Percentiles rank a stretch among this genome's conserved stretches.
These are phyloP conservation scores for Silene latifolia DNA, from an alignment of 148 eudicot species.

Conservation along the genomic window DNA sequence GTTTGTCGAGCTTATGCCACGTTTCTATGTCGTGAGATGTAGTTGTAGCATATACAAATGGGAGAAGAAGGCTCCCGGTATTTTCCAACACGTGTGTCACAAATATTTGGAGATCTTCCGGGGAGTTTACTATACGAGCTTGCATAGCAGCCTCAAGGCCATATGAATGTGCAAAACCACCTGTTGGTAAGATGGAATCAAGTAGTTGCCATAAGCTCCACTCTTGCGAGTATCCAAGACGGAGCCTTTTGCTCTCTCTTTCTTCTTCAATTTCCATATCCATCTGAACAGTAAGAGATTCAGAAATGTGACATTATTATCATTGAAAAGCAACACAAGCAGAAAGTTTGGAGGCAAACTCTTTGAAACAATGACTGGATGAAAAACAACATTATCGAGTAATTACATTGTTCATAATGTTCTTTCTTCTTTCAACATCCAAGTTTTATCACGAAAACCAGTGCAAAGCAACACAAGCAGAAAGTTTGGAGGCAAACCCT, in stretches of 20 bases:
- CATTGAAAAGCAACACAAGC: not conserved
- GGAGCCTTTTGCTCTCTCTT: not conserved
- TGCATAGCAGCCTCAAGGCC: conserved; percentile 92
- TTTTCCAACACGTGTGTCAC: conserved; percentile 64
- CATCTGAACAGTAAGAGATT: conserved; percentile 13
- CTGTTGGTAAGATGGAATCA: conserved; percentile 89
- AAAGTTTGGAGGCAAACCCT: too few relatives aligned
- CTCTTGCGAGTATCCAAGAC: conserved; percentile 14
- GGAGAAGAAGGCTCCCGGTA: conserved; percentile 73
- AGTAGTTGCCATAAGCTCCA: conserved; percentile 95
- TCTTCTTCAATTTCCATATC: conserved; percentile 10
- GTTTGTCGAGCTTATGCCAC: conserved; percentile 59
- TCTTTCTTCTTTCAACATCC: not conserved
- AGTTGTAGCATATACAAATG: conserved; percentile 55
- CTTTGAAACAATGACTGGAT: too few relatives aligned
- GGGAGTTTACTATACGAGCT: conserved; percentile 42
- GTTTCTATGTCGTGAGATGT: conserved; percentile 40
- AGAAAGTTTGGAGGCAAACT: not conserved
- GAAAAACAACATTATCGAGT: not conserved
- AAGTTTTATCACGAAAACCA: not conserved
- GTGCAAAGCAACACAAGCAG: too few relatives aligned
- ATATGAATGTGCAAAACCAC: conserved; percentile 92
- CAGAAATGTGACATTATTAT: not conserved
- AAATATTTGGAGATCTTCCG: conserved; percentile 53
- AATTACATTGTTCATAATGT: too few relatives aligned